These are phyloP conservation scores for Atalantia buxifolia DNA, from an alignment of 345 rosid genomes.

Conservation along the genomic window DNA sequence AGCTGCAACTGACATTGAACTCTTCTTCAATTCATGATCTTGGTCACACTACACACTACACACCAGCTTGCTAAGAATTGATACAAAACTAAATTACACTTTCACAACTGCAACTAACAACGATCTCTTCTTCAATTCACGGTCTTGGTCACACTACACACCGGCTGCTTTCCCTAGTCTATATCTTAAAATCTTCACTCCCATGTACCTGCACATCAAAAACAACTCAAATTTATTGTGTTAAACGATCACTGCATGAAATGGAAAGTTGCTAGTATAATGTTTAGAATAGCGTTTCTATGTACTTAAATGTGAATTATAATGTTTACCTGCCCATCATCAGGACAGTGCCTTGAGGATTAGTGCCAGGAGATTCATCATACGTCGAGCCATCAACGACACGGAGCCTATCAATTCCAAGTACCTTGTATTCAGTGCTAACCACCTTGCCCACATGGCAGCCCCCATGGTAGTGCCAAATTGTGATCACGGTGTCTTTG, in stretches of 20 bases:
- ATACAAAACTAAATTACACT: neutral
- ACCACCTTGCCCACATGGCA: slow-evolving; percentile 87
- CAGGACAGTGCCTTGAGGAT: slow-evolving; percentile 94
- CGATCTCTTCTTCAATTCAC: neutral
- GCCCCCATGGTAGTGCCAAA: slow-evolving; percentile 99
- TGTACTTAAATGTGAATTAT: neutral
- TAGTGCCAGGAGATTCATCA: slow-evolving; percentile 85
- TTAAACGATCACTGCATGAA: neutral
- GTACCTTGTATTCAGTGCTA: slow-evolving; percentile 43
- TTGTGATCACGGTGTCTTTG: slow-evolving; percentile 85
- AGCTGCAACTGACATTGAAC: neutral
- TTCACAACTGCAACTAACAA: slow-evolving; percentile 10
- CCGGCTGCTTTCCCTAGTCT: slow-evolving; percentile 62
- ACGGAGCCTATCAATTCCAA: slow-evolving; percentile 68
- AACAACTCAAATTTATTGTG: neutral
- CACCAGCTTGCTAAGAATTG: slow-evolving; percentile 7
- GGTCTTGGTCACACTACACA: slow-evolving; percentile 29
- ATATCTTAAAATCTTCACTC: slow-evolving; percentile 71
- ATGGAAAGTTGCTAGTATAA: neutral
- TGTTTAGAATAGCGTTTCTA: neutral
- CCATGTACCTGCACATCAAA: slow-evolving; percentile 72
- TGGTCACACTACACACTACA: slow-evolving; percentile 28
- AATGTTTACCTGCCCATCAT: slow-evolving; percentile 92
- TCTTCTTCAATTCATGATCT: slow-evolving; percentile 1
- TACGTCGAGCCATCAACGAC: slow-evolving; percentile 83